A percentile compares a stretch with the other conserved stretches of the same genome.
Evolutionary conservation across 2,329 filamentous ascomycete species (phyloP).

Genomic region (Mycocentrospora acerina): DNA sequence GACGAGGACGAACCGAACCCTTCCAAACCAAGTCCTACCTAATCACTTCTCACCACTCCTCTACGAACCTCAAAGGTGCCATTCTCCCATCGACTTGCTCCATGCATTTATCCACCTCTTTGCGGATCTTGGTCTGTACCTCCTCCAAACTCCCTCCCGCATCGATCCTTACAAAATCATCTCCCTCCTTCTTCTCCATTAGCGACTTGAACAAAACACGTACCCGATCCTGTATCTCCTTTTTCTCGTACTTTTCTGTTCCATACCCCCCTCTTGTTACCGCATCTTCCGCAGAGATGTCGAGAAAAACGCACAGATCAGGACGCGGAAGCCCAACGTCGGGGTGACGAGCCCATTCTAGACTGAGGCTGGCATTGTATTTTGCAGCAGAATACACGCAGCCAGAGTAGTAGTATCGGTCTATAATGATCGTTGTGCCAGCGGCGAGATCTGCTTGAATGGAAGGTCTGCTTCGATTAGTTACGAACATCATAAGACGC

Average conservation of each 20-base stretch:
- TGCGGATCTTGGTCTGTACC: constrained; percentile 46
- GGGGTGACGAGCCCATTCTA: constrained; percentile 80
- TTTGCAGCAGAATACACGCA: constrained; percentile 94
- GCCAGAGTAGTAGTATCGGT: constrained; percentile 94
- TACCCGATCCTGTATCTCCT: constrained; percentile 78
- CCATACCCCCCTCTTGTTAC: constrained; percentile 82
- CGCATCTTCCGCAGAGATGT: constrained; percentile 73
- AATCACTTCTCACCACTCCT: constrained; percentile 25
- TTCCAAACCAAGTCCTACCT: not conserved
- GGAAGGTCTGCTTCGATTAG: constrained; percentile 20
- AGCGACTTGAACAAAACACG: constrained; percentile 68
- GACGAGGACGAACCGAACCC: constrained; percentile 25
- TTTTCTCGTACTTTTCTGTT: constrained; percentile 83
- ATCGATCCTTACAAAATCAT: constrained; percentile 58
- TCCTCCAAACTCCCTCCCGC: constrained; percentile 55
- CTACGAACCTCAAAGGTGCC: constrained; percentile 27
- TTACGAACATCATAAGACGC: too few relatives aligned
- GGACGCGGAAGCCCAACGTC: constrained; percentile 86
- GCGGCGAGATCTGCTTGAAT: constrained; percentile 53
- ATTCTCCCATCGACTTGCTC: constrained; percentile 24
- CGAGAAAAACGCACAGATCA: constrained; percentile 84
- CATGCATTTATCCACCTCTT: constrained; percentile 25
- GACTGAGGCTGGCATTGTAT: constrained; percentile 65
- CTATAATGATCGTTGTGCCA: constrained; percentile 78
- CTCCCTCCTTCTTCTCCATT: constrained; percentile 49